phyloP scores from a whole-genome alignment of 2,329 filamentous ascomycete species.

The Ophiostoma sp. region DNA sequence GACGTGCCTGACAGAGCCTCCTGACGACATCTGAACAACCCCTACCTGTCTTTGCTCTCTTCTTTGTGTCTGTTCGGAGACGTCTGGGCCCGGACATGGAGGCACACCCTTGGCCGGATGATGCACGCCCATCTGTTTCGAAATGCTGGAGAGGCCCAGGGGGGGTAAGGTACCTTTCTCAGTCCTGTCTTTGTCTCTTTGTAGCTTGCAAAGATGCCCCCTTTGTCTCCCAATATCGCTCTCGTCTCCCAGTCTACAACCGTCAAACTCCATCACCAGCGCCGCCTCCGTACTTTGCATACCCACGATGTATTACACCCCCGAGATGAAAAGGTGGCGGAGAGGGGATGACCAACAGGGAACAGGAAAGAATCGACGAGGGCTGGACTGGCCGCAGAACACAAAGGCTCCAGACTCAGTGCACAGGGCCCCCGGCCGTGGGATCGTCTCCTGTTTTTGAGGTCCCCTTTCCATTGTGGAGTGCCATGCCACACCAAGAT shows the following conservation, averaged over 20 bases:
- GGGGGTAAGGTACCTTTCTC: not conserved
- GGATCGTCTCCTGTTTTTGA: constrained; percentile 21
- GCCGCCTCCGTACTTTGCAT: not conserved
- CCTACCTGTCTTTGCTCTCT: not conserved
- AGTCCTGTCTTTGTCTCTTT: not conserved
- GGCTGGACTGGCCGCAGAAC: not conserved
- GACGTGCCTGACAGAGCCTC: constrained; percentile 12
- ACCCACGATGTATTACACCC: constrained; percentile 3
- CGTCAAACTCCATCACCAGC: not conserved
- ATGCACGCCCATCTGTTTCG: constrained; percentile 45
- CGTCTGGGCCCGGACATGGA: constrained; percentile 35
- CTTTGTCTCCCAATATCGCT: not conserved
- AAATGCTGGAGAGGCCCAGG: constrained; percentile 31
- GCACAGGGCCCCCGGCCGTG: constrained; percentile 13
- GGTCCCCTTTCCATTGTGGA: not conserved
- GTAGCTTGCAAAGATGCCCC: not conserved
- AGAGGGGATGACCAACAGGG: constrained; percentile 10
- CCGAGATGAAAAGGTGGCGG: constrained; percentile 1
- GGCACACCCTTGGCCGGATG: constrained; percentile 37
- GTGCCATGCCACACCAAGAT: not conserved
- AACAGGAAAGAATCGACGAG: not conserved
- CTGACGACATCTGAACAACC: not conserved
- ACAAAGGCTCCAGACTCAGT: constrained; percentile 15
- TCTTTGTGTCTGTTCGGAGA: constrained; percentile 32
- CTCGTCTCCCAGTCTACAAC: not conserved